A percentile compares a stretch with the other conserved stretches of the same genome.
phyloP scores from a whole-genome alignment of 176 grass and related monocot genomes.

The Oryza coarctata region DNA sequence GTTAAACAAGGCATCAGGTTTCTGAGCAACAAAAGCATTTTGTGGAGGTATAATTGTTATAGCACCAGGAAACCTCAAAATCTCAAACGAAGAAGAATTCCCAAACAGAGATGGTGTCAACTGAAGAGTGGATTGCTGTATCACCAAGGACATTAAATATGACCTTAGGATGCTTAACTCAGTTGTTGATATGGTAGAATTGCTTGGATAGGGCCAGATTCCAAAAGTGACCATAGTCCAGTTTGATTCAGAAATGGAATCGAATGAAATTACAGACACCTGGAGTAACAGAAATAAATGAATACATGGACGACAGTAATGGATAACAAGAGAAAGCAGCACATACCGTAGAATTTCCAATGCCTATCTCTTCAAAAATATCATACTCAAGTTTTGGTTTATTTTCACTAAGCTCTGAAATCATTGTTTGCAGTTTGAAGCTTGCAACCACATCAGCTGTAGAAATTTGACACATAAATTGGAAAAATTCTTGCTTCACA shows the following conservation, averaged over 20 bases:
- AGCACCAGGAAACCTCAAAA: slow-evolving; percentile 67
- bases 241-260: slow-evolving; percentile 56
- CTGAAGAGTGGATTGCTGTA: slow-evolving; percentile 59
- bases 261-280: slow-evolving; percentile 59
- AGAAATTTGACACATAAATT: slow-evolving; percentile 17
- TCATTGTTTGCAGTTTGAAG: slow-evolving; percentile 62
- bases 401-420: slow-evolving; percentile 54
- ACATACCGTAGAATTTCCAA: slow-evolving; percentile 54
- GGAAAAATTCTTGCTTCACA: background rate
- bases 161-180: slow-evolving; percentile 62
- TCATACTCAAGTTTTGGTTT: slow-evolving; percentile 66
- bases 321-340: background rate
- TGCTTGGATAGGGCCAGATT: slow-evolving; percentile 72
- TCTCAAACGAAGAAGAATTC: slow-evolving; percentile 64
- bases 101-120: slow-evolving; percentile 75
- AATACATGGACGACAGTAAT: background rate
- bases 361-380: slow-evolving; percentile 83
- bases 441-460: slow-evolving; percentile 75
- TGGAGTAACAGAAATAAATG: slow-evolving; percentile 35
- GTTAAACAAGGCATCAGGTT: slow-evolving; percentile 61
- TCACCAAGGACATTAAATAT: slow-evolving; percentile 60
- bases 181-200: slow-evolving; percentile 58
- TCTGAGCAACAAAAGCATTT: slow-evolving; percentile 69
- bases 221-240: slow-evolving; percentile 65
- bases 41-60: slow-evolving; percentile 79